Evolutionary conservation across 2,329 filamentous ascomycete genomes (phyloP).

Genomic region (Ustilaginoidea virens): DNA sequence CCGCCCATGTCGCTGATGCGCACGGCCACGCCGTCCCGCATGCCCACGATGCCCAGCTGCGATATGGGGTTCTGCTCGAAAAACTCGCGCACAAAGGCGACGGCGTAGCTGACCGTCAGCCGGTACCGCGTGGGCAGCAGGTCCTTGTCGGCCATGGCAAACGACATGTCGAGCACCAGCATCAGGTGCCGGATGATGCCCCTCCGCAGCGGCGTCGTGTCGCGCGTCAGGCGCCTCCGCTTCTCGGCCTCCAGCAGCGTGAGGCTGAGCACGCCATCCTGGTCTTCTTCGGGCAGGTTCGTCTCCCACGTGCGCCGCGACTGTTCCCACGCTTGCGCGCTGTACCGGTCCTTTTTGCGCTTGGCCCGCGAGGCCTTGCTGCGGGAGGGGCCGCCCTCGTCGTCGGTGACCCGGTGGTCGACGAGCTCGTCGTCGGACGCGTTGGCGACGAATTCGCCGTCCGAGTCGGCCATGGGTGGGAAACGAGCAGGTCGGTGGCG

Average conservation of each 20-base stretch:
- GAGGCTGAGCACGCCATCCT: conserved; percentile 64
- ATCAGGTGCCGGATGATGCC: conserved; percentile 96
- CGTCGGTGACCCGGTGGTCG: conserved; percentile 29
- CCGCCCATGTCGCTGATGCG: conserved; percentile 80
- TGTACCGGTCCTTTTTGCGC: conserved; percentile 18
- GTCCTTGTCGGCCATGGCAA: conserved; percentile 92
- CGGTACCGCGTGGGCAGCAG: conserved; percentile 77
- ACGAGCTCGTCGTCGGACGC: conserved; percentile 51
- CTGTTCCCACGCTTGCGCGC: conserved; percentile 48
- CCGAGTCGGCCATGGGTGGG: conserved; percentile 67
- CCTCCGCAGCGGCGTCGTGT: conserved; percentile 88
- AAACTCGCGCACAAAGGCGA: conserved; percentile 82
- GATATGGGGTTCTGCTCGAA: conserved; percentile 99
- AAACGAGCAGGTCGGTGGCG: no score
- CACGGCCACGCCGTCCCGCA: conserved; percentile 81
- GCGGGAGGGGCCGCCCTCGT: conserved; percentile 14
- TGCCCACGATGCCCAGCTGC: conserved; percentile 81
- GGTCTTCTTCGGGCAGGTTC: conserved; percentile 52
- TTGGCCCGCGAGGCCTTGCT: conserved; percentile 13
- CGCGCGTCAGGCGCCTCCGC: conserved; percentile 64
- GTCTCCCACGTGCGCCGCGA: conserved; percentile 57
- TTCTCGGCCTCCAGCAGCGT: conserved; percentile 72
- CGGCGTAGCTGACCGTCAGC: conserved; percentile 66
- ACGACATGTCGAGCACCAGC: conserved; percentile 79
- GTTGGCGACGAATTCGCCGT: conserved; percentile 52